A percentile compares a stretch with the other conserved stretches of the same genome.
phyloP scores from a whole-genome alignment of 768 basidiomycete species.

The Cantharellus anzutake region DNA sequence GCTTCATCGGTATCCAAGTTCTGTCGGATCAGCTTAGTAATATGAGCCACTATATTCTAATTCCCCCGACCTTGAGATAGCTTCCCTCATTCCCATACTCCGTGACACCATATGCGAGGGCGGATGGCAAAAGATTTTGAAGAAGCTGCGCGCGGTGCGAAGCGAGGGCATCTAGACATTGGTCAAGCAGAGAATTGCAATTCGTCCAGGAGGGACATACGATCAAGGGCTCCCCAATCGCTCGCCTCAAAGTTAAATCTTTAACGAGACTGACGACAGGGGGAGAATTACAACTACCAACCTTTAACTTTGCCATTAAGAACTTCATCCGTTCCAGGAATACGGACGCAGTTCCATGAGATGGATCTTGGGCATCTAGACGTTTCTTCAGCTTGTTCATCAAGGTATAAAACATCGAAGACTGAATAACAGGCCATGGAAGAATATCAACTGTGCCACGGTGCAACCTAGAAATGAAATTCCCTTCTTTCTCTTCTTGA shows the following conservation, averaged over 20 bases:
- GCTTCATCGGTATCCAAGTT: too few species aligned
- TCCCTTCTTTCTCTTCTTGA: conserved; percentile 37
- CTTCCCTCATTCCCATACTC: background rate
- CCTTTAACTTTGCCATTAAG: too few species aligned
- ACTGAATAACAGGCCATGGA: conserved; percentile 52
- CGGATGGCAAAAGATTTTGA: too few species aligned
- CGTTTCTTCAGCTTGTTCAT: conserved; percentile 28
- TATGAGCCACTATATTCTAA: background rate
- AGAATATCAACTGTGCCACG: conserved; percentile 35
- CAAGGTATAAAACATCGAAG: conserved; percentile 37
- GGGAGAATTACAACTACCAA: conserved; percentile 33
- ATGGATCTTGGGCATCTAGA: conserved; percentile 29
- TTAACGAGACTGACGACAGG: conserved; percentile 36
- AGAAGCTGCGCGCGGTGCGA: too few species aligned
- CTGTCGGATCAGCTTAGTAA: background rate
- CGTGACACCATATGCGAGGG: too few species aligned
- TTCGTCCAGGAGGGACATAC: background rate
- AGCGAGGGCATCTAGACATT: background rate
- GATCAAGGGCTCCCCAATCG: background rate
- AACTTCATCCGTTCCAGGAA: too few species aligned
- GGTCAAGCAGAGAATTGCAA: background rate
- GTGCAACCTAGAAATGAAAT: too few species aligned
- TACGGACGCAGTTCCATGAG: too few species aligned
- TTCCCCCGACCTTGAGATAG: background rate
- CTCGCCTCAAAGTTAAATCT: conserved; percentile 40